These are phyloP conservation scores for Coemansia sp. DNA, from an alignment of 192 early-diverging fungal genomes.

Conservation along the genomic window DNA sequence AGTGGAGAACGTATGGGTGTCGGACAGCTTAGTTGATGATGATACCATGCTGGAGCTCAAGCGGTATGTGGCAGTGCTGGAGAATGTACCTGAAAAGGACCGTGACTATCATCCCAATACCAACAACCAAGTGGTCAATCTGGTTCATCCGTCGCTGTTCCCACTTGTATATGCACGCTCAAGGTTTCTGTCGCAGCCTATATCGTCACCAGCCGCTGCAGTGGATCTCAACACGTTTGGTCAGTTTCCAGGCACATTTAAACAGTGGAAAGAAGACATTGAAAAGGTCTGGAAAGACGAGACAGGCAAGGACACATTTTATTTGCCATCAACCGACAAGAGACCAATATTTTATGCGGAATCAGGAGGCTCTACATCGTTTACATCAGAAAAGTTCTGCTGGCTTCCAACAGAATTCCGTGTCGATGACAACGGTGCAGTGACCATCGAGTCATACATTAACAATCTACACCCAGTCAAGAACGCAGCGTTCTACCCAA, in stretches of 20 bases:
- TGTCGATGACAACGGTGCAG: conserved; percentile 56
- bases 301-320: conserved; percentile 1
- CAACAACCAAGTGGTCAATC: conserved; percentile 55
- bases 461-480: too few species aligned
- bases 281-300: conserved; percentile 1
- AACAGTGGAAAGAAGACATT: too few species aligned
- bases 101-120: conserved; percentile 54
- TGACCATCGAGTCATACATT: background rate
- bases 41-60: conserved; percentile 22
- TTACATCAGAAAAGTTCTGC: conserved; percentile 21
- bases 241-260: conserved; percentile 11
- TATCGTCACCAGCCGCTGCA: conserved; percentile 24
- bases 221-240: conserved; percentile 38
- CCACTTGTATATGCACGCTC: conserved; percentile 43
- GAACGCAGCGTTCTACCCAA: too few species aligned
- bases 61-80: conserved; percentile 34
- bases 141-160: conserved; percentile 58
- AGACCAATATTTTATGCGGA: too few species aligned
- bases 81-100: conserved; percentile 26
- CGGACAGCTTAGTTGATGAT: conserved; percentile 33
- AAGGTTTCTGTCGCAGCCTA: conserved; percentile 18
- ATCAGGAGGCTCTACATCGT: background rate
- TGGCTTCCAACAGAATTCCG: conserved; percentile 71
- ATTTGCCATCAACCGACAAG: conserved; percentile 7
- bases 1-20: conserved; percentile 40